A percentile compares a stretch with the other conserved stretches of the same genome.
Evolutionary conservation across 495 filamentous ascomycete species (phyloP).

Genomic region (Lepraria neglecta): DNA sequence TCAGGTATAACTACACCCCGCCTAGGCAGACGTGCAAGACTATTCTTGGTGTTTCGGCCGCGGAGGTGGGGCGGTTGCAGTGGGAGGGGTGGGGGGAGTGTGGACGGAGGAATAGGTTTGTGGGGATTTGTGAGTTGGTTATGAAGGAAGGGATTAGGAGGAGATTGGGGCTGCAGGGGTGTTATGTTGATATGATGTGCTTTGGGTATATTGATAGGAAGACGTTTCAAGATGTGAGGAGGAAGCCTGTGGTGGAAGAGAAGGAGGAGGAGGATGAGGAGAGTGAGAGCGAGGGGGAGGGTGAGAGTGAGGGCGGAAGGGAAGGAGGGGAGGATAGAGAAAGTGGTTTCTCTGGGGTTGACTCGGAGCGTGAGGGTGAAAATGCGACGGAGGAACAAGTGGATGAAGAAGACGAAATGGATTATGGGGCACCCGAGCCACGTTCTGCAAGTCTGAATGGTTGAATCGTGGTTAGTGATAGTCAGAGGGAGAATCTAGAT

Average conservation of each 20-base stretch:
- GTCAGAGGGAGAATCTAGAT: no score
- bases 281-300: no score
- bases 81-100: slow-evolving; percentile 49
- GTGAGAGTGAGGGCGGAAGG: slow-evolving; percentile 2
- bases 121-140: slow-evolving; percentile 52
- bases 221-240: slow-evolving; percentile 35
- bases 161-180: slow-evolving; percentile 38
- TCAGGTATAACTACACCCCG: slow-evolving; percentile 35
- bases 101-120: slow-evolving; percentile 35
- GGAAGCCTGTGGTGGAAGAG: slow-evolving; percentile 21
- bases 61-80: slow-evolving; percentile 44
- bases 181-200: slow-evolving; percentile 45
- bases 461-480: no score
- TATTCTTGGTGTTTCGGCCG: slow-evolving; percentile 44
- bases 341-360: no score
- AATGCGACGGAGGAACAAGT: slow-evolving; percentile 3
- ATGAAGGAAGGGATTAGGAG: slow-evolving; percentile 44
- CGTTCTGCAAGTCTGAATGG: no score
- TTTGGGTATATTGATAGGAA: slow-evolving; percentile 48
- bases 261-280: slow-evolving; percentile 2
- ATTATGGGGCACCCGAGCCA: not conserved
- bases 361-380: no score
- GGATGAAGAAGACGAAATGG: slow-evolving; percentile 3
- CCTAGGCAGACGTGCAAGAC: slow-evolving; percentile 14
- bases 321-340: not conserved